Percentiles rank a stretch among this genome's conserved stretches.
These are phyloP conservation scores for Aegilops bicornis DNA, from an alignment of 176 grass and related monocot species.

Conservation along the genomic window DNA sequence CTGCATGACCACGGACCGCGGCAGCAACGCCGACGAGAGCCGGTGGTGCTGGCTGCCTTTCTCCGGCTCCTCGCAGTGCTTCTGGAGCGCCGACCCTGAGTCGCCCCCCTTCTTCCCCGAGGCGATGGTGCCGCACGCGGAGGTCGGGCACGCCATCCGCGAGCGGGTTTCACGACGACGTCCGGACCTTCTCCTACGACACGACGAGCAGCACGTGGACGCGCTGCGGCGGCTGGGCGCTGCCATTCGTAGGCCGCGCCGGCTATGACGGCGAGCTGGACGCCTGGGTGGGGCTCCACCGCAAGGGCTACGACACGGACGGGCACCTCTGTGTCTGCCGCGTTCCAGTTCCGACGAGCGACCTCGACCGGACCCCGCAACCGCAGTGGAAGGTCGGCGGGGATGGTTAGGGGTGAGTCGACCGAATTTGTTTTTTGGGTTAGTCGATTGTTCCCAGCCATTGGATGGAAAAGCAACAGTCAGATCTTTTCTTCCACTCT, in stretches of 20 bases:
- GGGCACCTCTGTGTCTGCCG: neutral
- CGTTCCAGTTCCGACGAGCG: neutral
- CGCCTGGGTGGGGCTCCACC: neutral
- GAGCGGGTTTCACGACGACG: too few species aligned
- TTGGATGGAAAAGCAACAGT: too few species aligned
- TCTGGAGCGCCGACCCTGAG: neutral
- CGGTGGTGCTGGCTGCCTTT: neutral
- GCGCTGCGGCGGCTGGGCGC: neutral
- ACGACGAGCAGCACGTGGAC: neutral
- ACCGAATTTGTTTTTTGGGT: too few species aligned
- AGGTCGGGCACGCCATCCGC: neutral
- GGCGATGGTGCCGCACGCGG: neutral
- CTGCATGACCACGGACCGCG: neutral
- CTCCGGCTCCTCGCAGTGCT: neutral
- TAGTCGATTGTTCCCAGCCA: too few species aligned
- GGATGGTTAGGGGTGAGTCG: neutral
- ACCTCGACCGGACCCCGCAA: neutral
- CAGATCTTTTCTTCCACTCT: too few species aligned
- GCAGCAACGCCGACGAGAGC: neutral
- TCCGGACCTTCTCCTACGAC: slow-evolving; percentile 8
- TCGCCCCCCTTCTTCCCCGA: neutral
- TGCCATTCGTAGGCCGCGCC: neutral
- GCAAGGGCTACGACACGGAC: neutral
- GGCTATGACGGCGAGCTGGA: neutral
- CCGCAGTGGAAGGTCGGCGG: neutral